Evolutionary conservation across 495 filamentous ascomycete genomes (phyloP), one percentile per base, ranked within the genome.

Genomic region (Tuber melanosporum): DNA sequence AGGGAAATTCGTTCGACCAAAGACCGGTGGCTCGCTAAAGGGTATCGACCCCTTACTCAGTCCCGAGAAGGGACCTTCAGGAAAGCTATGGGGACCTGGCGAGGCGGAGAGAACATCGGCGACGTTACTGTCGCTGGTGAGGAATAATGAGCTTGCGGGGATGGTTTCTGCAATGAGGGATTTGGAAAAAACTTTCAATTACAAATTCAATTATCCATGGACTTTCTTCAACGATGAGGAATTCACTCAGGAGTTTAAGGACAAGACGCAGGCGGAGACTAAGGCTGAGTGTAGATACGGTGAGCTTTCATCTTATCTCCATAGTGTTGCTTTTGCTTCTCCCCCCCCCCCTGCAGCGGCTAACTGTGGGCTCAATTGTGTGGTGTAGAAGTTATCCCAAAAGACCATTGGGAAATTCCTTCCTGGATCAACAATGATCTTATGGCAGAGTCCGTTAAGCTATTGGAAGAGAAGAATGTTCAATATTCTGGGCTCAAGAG

Each of bases 151-250:
- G 86, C 82, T 98, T 14, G 84, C 90, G 41, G 92, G 91, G 20
- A 91, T 98, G 87, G 84, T 99, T 42, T 89, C 90, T 80, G 91
- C 92, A 9, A 99, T 99, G 91, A 85, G 85, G 66, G 95, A 98
- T 83, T 87, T 98, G 73, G 96, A 99, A 85, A 86, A 93, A 77
- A 98, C 94, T 12, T 99, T 94, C 93, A 99, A 99, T 84, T 88
- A 89, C 86, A 99, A 98, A 83, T 99, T 98, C 88, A 98, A 99
- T 86, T 99, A 98, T 85, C 96, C 96, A 22, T 99, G 95, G 92
- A 98, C 94, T 71, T 98, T 99, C 85, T 94, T 99, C 87, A 99
- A 99, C 86, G 95, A 99, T 83, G 91, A 91, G 44, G 92, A 91
- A 20, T 99, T 99, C 84, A 89, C 91, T 20, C 91, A 93, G 49